Conservation (phyloP, 164 flowering plant genomes). For the Cinnamomum chago region DNA sequence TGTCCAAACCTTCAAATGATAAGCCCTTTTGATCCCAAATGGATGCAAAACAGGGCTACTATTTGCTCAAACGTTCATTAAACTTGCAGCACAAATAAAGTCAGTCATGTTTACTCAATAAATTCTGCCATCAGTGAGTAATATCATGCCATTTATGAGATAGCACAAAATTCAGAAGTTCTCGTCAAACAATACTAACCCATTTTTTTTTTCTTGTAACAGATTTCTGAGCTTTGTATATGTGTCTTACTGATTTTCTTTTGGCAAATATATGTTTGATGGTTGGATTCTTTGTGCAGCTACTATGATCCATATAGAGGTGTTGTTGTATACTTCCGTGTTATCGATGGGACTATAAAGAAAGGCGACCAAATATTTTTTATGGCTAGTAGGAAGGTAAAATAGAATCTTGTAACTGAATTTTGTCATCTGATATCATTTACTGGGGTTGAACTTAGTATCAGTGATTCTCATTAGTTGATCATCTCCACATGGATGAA, state of each 20-base stretch:
- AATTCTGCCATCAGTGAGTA: no score
- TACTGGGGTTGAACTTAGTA: background rate
- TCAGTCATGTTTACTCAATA: no score
- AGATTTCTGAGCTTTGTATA: background rate
- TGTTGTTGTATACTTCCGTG: slow-evolving; percentile 90
- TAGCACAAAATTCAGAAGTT: no score
- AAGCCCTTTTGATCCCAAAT: no score
- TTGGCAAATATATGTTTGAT: background rate
- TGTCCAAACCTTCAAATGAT: no score
- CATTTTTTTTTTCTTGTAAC: no score
- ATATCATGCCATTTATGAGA: no score
- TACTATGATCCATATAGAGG: slow-evolving; percentile 97
- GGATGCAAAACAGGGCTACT: no score
- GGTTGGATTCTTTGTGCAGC: slow-evolving; percentile 40
- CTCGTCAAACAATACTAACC: no score
- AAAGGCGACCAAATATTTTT: slow-evolving; percentile 85
- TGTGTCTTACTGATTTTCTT: background rate
- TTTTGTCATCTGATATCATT: background rate
- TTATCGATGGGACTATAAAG: slow-evolving; percentile 80
- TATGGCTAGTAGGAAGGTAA: slow-evolving; percentile 94
- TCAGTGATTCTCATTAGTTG: background rate
- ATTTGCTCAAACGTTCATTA: no score
- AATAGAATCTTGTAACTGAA: background rate
- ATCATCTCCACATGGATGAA: background rate
- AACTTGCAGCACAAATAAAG: no score